Conservation (phyloP, 352 stramenopile species). For the Phytophthora cryptogea region DNA sequence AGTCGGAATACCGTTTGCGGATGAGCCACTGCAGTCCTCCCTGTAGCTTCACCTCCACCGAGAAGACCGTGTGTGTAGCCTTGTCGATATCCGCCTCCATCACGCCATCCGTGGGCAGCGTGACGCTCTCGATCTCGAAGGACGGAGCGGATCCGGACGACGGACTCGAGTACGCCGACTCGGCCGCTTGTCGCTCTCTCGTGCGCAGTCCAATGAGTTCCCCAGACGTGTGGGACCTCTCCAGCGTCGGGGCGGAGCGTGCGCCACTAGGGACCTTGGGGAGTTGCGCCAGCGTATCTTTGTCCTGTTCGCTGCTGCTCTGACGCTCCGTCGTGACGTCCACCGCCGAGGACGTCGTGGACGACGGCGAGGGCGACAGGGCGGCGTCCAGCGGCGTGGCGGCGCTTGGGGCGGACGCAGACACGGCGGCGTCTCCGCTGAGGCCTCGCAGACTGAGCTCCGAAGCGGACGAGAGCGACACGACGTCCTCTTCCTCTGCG, state of each 20-base stretch:
- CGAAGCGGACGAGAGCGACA: constrained; percentile 29
- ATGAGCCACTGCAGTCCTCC: constrained; percentile 88
- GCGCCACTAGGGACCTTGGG: constrained; percentile 14
- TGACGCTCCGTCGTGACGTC: constrained; percentile 42
- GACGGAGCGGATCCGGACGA: constrained; percentile 53
- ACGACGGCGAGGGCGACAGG: constrained; percentile 46
- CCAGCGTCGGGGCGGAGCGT: constrained; percentile 51
- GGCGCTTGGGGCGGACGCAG: constrained; percentile 39
- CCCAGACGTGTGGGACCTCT: constrained; percentile 73
- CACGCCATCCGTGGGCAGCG: constrained; percentile 66
- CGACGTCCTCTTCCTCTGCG: constrained; percentile 23
- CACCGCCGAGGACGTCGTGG: constrained; percentile 48
- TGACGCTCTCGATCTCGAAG: constrained; percentile 87
- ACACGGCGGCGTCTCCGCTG: constrained; percentile 29
- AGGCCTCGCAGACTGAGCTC: constrained; percentile 30
- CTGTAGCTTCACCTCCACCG: constrained; percentile 77
- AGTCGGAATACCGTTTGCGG: constrained; percentile 90
- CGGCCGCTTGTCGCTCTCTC: constrained; percentile 52
- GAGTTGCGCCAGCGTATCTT: constrained; percentile 22
- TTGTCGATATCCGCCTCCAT: constrained; percentile 85
- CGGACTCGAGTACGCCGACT: constrained; percentile 45
- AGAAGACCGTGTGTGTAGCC: constrained; percentile 80
- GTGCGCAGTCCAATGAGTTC: constrained; percentile 68
- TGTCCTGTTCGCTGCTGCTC: constrained; percentile 19
- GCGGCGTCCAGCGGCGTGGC: constrained; percentile 41